These are phyloP conservation scores for Jaapia argillacea DNA, from an alignment of 768 basidiomycete genomes.

Conservation along the genomic window DNA sequence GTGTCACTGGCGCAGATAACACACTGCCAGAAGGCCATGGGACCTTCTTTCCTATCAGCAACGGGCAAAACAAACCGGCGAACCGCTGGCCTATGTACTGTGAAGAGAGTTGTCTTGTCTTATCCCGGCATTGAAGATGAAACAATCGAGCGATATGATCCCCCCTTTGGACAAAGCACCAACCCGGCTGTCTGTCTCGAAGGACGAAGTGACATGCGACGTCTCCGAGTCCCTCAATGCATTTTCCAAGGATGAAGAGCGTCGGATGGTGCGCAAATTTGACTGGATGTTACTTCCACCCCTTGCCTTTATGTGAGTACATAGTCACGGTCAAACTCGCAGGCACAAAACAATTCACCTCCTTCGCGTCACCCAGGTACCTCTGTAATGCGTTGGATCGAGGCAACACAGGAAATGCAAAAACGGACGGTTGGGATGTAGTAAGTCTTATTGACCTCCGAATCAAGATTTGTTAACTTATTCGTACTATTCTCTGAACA, in stretches of 20 bases:
- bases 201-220: too few species aligned
- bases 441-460: conserved; percentile 12
- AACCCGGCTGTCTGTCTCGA: too few species aligned
- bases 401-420: conserved; percentile 41
- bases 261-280: conserved; percentile 26
- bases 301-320: conserved; percentile 30
- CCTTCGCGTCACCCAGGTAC: conserved; percentile 22
- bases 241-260: conserved; percentile 12
- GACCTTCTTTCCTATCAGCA: too few species aligned
- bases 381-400: conserved; percentile 40
- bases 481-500: conserved; percentile 1
- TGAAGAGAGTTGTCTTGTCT: too few species aligned
- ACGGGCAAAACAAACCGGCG: too few species aligned
- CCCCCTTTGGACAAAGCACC: too few species aligned
- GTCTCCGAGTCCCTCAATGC: background rate
- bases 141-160: too few species aligned
- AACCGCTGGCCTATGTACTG: too few species aligned
- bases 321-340: background rate
- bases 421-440: conserved; percentile 41
- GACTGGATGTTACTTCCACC: conserved; percentile 33
- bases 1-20: too few species aligned
- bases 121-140: too few species aligned
- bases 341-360: background rate
- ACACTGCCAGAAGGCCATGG: too few species aligned
- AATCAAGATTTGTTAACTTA: background rate